A percentile compares a stretch with the other conserved stretches of the same genome.
These are phyloP conservation scores for Entonaema liquescens DNA, from an alignment of 495 filamentous ascomycete genomes.

Conservation along the genomic window DNA sequence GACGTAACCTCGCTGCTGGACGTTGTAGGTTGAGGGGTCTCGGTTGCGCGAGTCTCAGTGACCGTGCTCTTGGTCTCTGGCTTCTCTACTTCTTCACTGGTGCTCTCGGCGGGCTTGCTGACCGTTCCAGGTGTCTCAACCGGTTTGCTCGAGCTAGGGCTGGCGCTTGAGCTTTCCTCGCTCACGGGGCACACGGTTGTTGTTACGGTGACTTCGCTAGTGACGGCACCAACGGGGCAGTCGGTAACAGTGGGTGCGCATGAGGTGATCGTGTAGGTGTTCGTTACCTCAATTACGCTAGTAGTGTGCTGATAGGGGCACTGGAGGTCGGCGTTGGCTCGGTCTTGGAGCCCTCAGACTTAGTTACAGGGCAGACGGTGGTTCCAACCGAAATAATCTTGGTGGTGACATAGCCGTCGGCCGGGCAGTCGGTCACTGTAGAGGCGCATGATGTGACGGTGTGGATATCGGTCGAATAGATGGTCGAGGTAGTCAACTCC, in stretches of 20 bases:
- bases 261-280: conserved; percentile 65
- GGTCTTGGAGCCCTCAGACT: conserved; percentile 6
- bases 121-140: neutral
- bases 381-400: conserved; percentile 43
- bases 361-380: conserved; percentile 46
- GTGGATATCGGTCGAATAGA: conserved; percentile 46
- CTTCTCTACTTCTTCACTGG: neutral
- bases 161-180: neutral
- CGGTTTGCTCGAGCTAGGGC: conserved; percentile 2
- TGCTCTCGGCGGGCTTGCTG: conserved; percentile 10
- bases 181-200: conserved; percentile 49
- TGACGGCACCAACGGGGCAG: conserved; percentile 56
- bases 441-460: conserved; percentile 69
- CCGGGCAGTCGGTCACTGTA: conserved; percentile 66
- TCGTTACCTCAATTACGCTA: conserved; percentile 25
- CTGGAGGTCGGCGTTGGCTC: conserved; percentile 20
- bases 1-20: conserved; percentile 1
- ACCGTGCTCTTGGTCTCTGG: neutral
- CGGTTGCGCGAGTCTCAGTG: conserved; percentile 4
- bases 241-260: conserved; percentile 65
- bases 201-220: conserved; percentile 40
- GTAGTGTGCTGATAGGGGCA: conserved; percentile 21
- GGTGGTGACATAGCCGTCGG: conserved; percentile 29
- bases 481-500: conserved; percentile 41
- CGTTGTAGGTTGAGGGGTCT: neutral